Conservation (phyloP, 495 filamentous ascomycete species). For the Xylaria intraflava region DNA sequence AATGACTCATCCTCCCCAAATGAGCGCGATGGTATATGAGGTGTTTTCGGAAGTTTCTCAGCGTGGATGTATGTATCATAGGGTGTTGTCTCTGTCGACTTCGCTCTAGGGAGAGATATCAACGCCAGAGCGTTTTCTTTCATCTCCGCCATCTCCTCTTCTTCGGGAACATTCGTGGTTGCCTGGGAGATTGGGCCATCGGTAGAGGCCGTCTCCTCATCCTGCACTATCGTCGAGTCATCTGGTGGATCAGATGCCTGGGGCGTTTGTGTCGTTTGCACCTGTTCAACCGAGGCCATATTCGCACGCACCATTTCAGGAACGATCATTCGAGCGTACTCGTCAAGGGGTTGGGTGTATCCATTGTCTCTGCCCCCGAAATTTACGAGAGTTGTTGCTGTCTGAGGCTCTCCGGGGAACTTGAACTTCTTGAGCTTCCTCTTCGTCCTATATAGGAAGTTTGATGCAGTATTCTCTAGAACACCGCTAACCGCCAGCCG, state of each 20-base stretch:
- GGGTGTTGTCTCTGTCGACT: neutral
- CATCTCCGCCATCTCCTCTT: neutral
- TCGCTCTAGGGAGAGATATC: neutral
- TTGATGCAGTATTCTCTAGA: neutral
- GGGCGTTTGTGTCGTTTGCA: neutral
- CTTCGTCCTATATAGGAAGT: neutral
- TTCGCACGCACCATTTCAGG: neutral
- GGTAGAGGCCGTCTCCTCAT: neutral
- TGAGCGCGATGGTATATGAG: neutral
- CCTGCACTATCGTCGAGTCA: neutral
- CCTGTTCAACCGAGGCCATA: neutral
- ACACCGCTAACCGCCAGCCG: constrained; percentile 6
- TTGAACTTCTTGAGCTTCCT: neutral
- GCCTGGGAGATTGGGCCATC: neutral
- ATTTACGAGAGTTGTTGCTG: neutral
- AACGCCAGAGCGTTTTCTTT: neutral
- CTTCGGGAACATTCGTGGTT: neutral
- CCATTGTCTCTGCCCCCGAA: neutral
- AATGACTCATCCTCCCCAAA: neutral
- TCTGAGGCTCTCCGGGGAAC: neutral
- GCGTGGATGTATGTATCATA: neutral
- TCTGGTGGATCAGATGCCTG: neutral
- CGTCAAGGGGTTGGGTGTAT: neutral
- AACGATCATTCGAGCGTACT: neutral
- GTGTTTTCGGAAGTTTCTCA: neutral